Evolutionary conservation across 1,284 basidiomycete species (phyloP), one percentile per base, ranked within the genome.

Genomic region (Xerocomus nothofagi): DNA sequence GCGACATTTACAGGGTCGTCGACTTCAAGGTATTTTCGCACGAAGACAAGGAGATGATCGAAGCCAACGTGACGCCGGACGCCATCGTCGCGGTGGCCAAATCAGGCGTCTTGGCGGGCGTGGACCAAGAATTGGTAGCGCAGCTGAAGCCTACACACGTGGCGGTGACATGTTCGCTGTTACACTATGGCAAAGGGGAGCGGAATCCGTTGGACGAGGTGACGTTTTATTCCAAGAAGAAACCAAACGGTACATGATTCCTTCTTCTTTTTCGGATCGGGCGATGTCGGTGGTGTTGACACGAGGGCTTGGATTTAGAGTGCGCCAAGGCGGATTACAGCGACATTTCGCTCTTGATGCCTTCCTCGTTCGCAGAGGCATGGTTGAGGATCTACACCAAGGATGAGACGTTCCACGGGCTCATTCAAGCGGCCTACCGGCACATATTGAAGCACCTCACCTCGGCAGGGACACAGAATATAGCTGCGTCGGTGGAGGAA

Each of bases 131-230:
- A 0, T 61, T 72, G 12, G 62, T 73, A 20, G 60, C 61, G 6
- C 66, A 63, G 15, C 67, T 87, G 15, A 65, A 58, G 3, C 60
- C 69, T 1, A 65, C 74, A 1, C 78, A 88, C 48, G 73, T 91
- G 27, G 78, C 86, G 31, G 85, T 91, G 26, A 78, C 84, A 45
- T 68, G 82, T 7, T 70, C 79, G 1, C 60, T 66, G 14, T 75
- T 90, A 72, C 88, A 91, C 60, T 84, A 88, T 57, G 88, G 89
- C 1, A 88, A 85, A 81, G 73, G 78, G 53, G 78, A 82, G 46
- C 67, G 73, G 56, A 88, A 88, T 57, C 88, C 89, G 1, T 61
- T 91, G 23, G 76, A 84, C 37, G 74, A 68, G 24, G 79, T 89
- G 48, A 79, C 74, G 58, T 91, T 91, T 60, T 91, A 89, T 60